These are phyloP conservation scores for Penicillium nucicola DNA, from an alignment of 495 filamentous ascomycete species.

Conservation along the genomic window DNA sequence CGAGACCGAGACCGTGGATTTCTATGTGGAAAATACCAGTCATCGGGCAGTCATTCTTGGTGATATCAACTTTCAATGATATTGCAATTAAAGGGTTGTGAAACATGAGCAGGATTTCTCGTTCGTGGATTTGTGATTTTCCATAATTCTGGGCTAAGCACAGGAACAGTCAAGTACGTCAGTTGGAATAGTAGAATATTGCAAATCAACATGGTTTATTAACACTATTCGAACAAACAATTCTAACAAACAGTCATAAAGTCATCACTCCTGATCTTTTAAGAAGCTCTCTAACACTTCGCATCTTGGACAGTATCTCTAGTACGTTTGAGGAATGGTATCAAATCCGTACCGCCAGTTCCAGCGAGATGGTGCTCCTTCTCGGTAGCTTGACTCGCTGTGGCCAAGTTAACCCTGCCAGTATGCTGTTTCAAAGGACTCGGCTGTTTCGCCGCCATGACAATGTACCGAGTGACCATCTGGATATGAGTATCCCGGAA, in stretches of 20 bases:
- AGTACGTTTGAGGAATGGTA: slow-evolving; percentile 89
- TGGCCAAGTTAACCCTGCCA: slow-evolving; percentile 29
- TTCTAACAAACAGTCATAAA: slow-evolving; percentile 1
- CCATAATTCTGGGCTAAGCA: not conserved
- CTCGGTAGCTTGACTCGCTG: slow-evolving; percentile 24
- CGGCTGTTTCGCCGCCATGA: slow-evolving; percentile 46
- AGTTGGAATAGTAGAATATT: not conserved
- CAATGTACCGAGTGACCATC: slow-evolving; percentile 92
- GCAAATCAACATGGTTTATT: not conserved
- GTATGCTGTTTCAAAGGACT: slow-evolving; percentile 8
- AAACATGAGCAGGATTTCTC: too few species aligned
- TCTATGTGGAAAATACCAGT: too few species aligned
- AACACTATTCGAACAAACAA: not conserved
- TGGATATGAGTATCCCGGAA: slow-evolving; percentile 91
- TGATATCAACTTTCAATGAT: too few species aligned
- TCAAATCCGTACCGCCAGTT: slow-evolving; percentile 86
- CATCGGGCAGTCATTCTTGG: too few species aligned
- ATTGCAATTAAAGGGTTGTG: too few species aligned
- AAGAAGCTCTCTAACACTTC: slow-evolving; percentile 16
- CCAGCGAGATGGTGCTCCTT: slow-evolving; percentile 55
- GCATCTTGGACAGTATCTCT: slow-evolving; percentile 70
- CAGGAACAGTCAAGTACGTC: not conserved
- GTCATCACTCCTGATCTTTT: not conserved
- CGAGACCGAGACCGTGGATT: too few species aligned
- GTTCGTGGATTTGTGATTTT: too few species aligned